Evolutionary conservation across 2,329 filamentous ascomycete genomes (phyloP), one percentile per base, ranked within the genome.

Genomic region (Shiraia sp.): DNA sequence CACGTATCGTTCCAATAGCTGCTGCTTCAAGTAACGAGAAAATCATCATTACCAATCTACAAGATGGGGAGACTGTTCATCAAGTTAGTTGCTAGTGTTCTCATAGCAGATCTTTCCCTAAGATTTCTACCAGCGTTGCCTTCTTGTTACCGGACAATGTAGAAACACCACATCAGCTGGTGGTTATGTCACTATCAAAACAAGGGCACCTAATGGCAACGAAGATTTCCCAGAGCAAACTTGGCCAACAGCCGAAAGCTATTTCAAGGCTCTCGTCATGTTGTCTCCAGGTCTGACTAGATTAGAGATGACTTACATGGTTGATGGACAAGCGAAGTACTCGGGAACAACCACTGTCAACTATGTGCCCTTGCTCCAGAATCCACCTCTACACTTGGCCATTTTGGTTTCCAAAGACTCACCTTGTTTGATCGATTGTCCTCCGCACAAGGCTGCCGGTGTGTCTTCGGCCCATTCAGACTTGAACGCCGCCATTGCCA

Each of bases 161-260:
- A 17, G 38, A 8, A 46, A 42, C 6, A 45, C 32, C 24, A 31
- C 42, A 19, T 38, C 46, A 12, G 55, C 52, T 29, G 51, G 49
- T 7, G 48, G 59, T 15, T 57, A 52, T 36, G 43, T 69, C 22
- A 46, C 43, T 36, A 53, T 54, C 36, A 49, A 34, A 6, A 60
- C 55, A n/a, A 50, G 38, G 6, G 45, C 42, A 3, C 46, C 48
- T 2, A 50, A 55, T 25, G 41, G 44, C 14, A 34, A 40, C 14
- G 59, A 67, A 24, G 44, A 48, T 1, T 63, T 65, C 32, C 48
- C 53, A 9, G 52, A 53, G 13, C 57, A 59, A 33, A 53, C 49
- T 6, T 74, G 75, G 55, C 65, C 63, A 0, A 45, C 63, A 22
- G 61, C 55, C 24, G 60, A 48, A n/a, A 59, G 61, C n/a, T 22